Base-by-base conservation (phyloP, 768 basidiomycete genomes). In the Leccinellum rugosiceps region DNA sequence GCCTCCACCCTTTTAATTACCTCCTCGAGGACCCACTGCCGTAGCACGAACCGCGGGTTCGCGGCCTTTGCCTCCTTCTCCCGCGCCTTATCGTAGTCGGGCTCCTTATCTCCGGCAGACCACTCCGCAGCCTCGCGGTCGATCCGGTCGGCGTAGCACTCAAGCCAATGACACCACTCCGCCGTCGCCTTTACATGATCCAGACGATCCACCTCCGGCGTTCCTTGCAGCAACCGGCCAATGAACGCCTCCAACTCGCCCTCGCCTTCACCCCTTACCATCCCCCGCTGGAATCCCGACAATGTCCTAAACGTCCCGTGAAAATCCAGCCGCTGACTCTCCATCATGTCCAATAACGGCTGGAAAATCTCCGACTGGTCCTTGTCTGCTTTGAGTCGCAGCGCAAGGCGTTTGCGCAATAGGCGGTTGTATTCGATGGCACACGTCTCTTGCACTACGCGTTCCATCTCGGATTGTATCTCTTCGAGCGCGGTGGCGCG, bases 21-120 rank as follows among this genome's bases (percentile, higher is more conserved):
- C 67, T 98, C 95, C 70, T 98, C 94, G 32, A 99, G 78, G 9
- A 98, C 76, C 97, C 97, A 98, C 73, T 98, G 97, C 58, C 97
- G 78, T 58, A 98, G 73, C 32, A 96, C 86, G 72, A 99, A 98
- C 34, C 94, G 79, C 17, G 97, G 97, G 68, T 99, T 99, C 28
- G 79, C 84, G 23, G 60, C 70, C 59, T 76, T 79, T 75, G 83
- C 81, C 34, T 78, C 83, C 14, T 66, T 71, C 57, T 77, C 72
- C 52, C 87, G 74, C 58, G 79, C 79, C 1, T 59, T 73, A 49
- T 83, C 81, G 34, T 77, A 66, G 43, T 83, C 81, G 34, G 43
- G 55, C 17, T 64, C 68, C 38, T 41, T 41, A 23, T n/a, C 63
- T 54, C 34, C 60, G 13, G 17, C 4, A 2, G n/a, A 41, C 83